Base-by-base conservation (phyloP, 345 rosid species). In the Arabidopsis arenosa region DNA sequence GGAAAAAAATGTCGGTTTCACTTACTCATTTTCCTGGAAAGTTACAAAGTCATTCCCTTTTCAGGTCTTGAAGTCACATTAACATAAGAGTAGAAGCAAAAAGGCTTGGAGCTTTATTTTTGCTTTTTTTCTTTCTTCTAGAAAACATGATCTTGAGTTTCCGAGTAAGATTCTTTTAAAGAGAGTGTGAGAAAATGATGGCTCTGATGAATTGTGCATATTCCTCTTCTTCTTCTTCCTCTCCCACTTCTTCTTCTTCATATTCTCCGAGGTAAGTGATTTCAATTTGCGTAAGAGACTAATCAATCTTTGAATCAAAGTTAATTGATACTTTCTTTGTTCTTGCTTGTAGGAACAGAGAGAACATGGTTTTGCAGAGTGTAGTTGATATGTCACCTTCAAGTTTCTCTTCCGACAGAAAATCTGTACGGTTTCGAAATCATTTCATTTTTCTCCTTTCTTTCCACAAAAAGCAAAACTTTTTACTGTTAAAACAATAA, bases 371-470 rank as follows among this genome's bases (percentile, higher is more conserved):
- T 76, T 4, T 73, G 64, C 88, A 86, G 88, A 79, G 57, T 63
- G 66, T 68, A n/a, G 84, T 78, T 60, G 74, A 39, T 55, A 81
- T 81, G 73, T 62, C 76, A 66, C 74, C 91, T 58, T 88, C 94
- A 35, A 79, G 79, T 68, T 52, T 81, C 49, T 71, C 85, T 45
- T 70, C 82, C 70, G 75, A 44, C 57, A 64, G 56, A 18, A 71
- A 81, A 73, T 78, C 81, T 62, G 97, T 91, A 79, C 83, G 87
- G 82, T 65, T 48, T 44, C 43, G 1, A 53, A 62, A 56, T 44
- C 71, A 36, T 70, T 41, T 70, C 36, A 21, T 1, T 39, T 11
- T 53, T 18, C 2, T 40, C 35, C 43, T 61, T 12, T 12, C 23
- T 39, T 15, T 21, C 58, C 26, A 14, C 6, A 70, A 63, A 60